Evolutionary conservation across 2,329 filamentous ascomycete species (phyloP), one percentile per base, ranked within the genome.

Genomic region (Fusarium bactridioides): DNA sequence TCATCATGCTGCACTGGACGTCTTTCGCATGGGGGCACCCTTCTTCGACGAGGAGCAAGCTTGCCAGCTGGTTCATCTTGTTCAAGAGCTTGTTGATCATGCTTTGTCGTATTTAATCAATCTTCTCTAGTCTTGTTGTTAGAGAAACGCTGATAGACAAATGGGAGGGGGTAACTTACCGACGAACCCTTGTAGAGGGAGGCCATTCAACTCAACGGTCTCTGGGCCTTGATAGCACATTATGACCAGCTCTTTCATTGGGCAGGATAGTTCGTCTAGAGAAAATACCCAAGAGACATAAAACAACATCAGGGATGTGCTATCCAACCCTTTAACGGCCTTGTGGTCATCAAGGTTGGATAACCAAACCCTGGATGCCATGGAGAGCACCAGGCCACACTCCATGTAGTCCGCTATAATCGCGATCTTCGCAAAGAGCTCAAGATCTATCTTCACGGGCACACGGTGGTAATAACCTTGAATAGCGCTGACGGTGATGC

Each of bases 391-490:
- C 15, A 8, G 10, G 4, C 0, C 6, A 10, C 40, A 41, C 15
- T 18, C 2, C n/a, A 43, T 23, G 40, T 7, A 11, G 5, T 43
- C 40, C 10, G n/a, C n/a, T 7, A 43, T 18, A 3, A 43, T 1
- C 4, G 40, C n/a, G 15, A 43, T 18, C 40, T 43, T 23, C 10
- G 8, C 15, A 18, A 43, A 43, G 15, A 43, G 40, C n/a, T 43
- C n/a, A 18, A 23, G n/a, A 18, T 23, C 40, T 11, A 43, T 18
- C 6, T 43, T 7, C 4, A 16, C 9, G 10, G n/a, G 15, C 4
- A 43, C 13, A 23, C 10, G 6, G 1, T 23, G 1, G n/a, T 23
- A 23, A 5, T 7, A 0, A 0, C 40, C 40, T 10, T 43, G 4
- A 5, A 43, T 23, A 10, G 40, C n/a, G 6, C 4, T 43, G 40